Evolutionary conservation across 2,329 filamentous ascomycete species (phyloP).

Genomic region (Bipolaris oryzae): DNA sequence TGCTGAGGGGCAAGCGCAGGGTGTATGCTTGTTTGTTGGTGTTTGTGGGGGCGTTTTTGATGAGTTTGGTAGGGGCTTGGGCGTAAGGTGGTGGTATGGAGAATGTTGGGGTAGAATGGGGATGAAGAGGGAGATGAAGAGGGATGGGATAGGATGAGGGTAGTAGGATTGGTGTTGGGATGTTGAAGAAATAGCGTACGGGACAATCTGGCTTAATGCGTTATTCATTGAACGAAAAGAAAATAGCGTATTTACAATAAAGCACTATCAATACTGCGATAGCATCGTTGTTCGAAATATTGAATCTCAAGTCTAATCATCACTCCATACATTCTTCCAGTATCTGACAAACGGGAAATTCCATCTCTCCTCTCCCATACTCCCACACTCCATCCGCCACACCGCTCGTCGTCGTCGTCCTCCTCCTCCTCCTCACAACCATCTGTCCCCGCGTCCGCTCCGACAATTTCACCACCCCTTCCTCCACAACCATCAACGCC

Average conservation of each 20-base stretch:
- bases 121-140: too few species aligned
- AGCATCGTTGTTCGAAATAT: too few species aligned
- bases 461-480: constrained; percentile 8
- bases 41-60: constrained; percentile 67
- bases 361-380: background rate
- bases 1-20: constrained; percentile 66
- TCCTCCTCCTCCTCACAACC: constrained; percentile 7
- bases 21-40: constrained; percentile 69
- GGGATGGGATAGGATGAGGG: background rate
- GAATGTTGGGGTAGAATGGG: background rate
- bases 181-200: too few species aligned
- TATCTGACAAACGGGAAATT: constrained; percentile 10
- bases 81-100: constrained; percentile 53
- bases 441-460: background rate
- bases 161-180: background rate
- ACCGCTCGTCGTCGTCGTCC: background rate
- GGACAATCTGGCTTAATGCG: too few species aligned
- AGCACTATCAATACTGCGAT: too few species aligned
- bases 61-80: constrained; percentile 76
- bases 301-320: too few species aligned
- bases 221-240: too few species aligned
- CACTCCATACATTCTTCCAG: constrained; percentile 1
- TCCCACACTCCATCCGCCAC: background rate
- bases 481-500: background rate
- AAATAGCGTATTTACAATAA: too few species aligned